Conservation (phyloP, 495 filamentous ascomycete genomes). For the Penicillium samsonianum region DNA sequence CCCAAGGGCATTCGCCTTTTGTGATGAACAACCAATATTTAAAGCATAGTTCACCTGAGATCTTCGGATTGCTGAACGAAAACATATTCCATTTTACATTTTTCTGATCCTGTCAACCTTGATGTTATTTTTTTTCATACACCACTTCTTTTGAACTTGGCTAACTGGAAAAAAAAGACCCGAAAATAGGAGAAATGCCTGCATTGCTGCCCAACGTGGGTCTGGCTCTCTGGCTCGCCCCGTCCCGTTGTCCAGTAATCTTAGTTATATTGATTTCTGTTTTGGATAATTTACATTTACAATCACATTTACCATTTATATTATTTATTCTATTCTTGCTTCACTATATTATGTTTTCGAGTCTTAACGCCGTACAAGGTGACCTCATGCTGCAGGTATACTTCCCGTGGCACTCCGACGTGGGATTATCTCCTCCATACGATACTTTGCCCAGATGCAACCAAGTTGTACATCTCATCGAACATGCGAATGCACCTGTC, state of each 20-base stretch:
- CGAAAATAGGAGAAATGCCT: conserved; percentile 15
- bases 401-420: conserved; percentile 21
- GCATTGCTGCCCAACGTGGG: conserved; percentile 52
- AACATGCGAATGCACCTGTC: conserved; percentile 23
- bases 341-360: not conserved
- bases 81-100: conserved; percentile 52
- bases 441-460: not conserved
- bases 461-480: conserved; percentile 6
- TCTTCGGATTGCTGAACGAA: conserved; percentile 52
- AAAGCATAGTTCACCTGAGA: conserved; percentile 57
- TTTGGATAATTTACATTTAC: not conserved
- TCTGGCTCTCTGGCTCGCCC: conserved; percentile 22
- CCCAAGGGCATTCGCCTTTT: conserved; percentile 1
- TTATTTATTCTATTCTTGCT: conserved; percentile 2
- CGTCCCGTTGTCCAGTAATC: conserved; percentile 23
- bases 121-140: conserved; percentile 12
- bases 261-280: not conserved
- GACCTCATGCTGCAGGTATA: conserved; percentile 6
- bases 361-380: not conserved
- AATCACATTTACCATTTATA: conserved; percentile 5
- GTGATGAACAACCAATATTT: conserved; percentile 49
- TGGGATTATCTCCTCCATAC: conserved; percentile 26
- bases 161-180: conserved; percentile 14
- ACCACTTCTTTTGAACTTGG: conserved; percentile 12
- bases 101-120: conserved; percentile 37